A percentile compares a stretch with the other conserved stretches of the same genome.
Evolutionary conservation across 2,329 filamentous ascomycete species (phyloP).

Genomic region (Onygenales sp.): DNA sequence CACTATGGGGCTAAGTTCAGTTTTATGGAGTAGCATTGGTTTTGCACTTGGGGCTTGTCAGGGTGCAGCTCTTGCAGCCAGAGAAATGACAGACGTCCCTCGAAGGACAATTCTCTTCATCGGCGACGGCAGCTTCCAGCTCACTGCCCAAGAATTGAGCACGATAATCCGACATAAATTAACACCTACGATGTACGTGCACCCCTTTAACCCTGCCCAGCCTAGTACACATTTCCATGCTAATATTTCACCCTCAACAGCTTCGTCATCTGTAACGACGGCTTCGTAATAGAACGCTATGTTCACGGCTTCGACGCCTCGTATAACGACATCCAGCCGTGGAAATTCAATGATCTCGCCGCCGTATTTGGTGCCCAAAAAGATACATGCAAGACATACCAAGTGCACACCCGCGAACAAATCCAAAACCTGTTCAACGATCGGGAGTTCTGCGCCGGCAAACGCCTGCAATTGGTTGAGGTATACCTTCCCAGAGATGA

Average conservation of each 20-base stretch:
- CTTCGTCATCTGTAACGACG: slow-evolving; percentile 79
- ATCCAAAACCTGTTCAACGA: slow-evolving; percentile 55
- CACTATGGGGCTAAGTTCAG: slow-evolving; percentile 74
- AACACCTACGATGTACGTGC: slow-evolving; percentile 62
- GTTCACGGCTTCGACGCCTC: slow-evolving; percentile 72
- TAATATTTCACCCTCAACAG: slow-evolving; percentile 37
- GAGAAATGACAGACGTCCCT: slow-evolving; percentile 48
- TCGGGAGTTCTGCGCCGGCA: slow-evolving; percentile 48
- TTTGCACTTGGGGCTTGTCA: slow-evolving; percentile 55
- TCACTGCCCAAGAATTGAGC: slow-evolving; percentile 74
- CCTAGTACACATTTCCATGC: not conserved
- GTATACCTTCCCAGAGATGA: slow-evolving; percentile 67
- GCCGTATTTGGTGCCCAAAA: slow-evolving; percentile 54
- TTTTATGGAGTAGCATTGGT: slow-evolving; percentile 61
- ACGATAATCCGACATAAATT: slow-evolving; percentile 71
- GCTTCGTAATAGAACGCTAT: slow-evolving; percentile 80
- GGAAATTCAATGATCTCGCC: slow-evolving; percentile 62
- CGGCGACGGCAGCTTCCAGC: slow-evolving; percentile 80
- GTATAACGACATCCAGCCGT: slow-evolving; percentile 73
- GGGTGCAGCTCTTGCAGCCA: slow-evolving; percentile 64
- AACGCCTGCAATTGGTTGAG: slow-evolving; percentile 58
- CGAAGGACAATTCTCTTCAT: slow-evolving; percentile 71
- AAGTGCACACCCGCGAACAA: slow-evolving; percentile 56
- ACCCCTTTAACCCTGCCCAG: not conserved
- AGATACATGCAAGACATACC: slow-evolving; percentile 49